Conservation (phyloP, 148 eudicot species). For the Vaccinium darrowii region DNA sequence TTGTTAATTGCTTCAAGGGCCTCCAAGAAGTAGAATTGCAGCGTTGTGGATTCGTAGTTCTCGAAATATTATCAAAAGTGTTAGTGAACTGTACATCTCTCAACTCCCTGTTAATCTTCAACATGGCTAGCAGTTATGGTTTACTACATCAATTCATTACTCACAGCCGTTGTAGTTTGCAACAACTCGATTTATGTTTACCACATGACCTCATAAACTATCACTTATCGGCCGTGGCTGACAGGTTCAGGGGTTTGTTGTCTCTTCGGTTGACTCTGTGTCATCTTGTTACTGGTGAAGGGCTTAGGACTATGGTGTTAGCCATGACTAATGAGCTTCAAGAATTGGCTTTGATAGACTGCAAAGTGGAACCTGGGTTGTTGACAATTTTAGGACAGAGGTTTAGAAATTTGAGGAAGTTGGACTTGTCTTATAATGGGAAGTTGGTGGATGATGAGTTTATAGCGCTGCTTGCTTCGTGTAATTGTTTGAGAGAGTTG, state of each 20-base stretch:
- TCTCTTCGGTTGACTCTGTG: slow-evolving; percentile 42
- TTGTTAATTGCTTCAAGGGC: slow-evolving; percentile 21
- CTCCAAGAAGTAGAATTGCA: slow-evolving; percentile 41
- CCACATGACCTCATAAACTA: slow-evolving; percentile 50
- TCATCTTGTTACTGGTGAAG: slow-evolving; percentile 45
- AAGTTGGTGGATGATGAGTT: slow-evolving; percentile 51
- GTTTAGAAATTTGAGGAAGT: slow-evolving; percentile 34
- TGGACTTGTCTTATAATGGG: slow-evolving; percentile 49
- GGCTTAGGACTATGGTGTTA: slow-evolving; percentile 30
- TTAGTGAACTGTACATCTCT: slow-evolving; percentile 30
- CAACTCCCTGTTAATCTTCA: slow-evolving; percentile 41
- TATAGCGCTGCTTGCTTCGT: slow-evolving; percentile 43
- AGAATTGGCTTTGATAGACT: slow-evolving; percentile 45
- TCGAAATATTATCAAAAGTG: slow-evolving; percentile 33
- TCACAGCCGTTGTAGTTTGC: slow-evolving; percentile 28
- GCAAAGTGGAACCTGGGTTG: slow-evolving; percentile 55
- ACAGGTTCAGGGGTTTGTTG: slow-evolving; percentile 28
- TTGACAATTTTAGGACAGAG: slow-evolving; percentile 48
- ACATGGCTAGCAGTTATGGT: slow-evolving; percentile 44
- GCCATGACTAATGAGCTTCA: slow-evolving; percentile 28
- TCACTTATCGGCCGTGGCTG: slow-evolving; percentile 39
- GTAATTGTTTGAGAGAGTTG: slow-evolving; percentile 18
- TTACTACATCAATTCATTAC: slow-evolving; percentile 49
- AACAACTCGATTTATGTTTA: slow-evolving; percentile 44
- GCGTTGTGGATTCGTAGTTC: slow-evolving; percentile 34